Evolutionary conservation across 192 early-diverging fungal species (phyloP), one percentile per base, ranked within the genome.

Genomic region (Podila minutissima): DNA sequence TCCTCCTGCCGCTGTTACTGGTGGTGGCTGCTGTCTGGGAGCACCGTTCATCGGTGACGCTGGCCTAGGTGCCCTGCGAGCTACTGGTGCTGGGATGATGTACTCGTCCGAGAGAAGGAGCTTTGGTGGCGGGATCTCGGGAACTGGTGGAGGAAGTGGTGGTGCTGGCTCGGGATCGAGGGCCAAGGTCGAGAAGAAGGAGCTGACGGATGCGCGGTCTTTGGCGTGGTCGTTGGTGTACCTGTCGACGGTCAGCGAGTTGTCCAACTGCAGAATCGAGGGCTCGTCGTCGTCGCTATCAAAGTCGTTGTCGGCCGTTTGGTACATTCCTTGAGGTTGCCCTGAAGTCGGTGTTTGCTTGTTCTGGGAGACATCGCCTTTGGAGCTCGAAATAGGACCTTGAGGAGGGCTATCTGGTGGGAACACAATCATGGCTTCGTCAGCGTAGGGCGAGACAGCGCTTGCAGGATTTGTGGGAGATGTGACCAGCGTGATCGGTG

Each of bases 1-100:
- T 15, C 41, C 41, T 22, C 49, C 31, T 15, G 49, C 13, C 3
- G 70, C 5, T 11, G 32, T 6, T 22, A 26, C 4, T 17, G 70
- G 57, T 2, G 60, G 50, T 1, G 59, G 49, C 46, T 33, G 22
- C 11, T 28, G 32, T 5, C 20, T 51, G 17, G 37, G 28, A 9
- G 32, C 22, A 2, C 46, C 1, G 11, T 60, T 38, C n/a, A 28
- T 33, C 1, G 70, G 17, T 28, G 58, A 29, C 8, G 65, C 41
- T 20, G 65, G 48, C 9, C 26, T 24, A 19, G 76, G 69, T 46
- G 62, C 50, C 19, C 67, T 53, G 15, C 77, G 62, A 0, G 77
- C 71, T 12, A 73, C 67, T 57, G 70, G 71, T 8, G 77, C 67
- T 48, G 77, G 71, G 28, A 81, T 81, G 48, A 81, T 69, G 26